Evolutionary conservation across 495 filamentous ascomycete genomes (phyloP).

Genomic region (Parachaetomium inaequale): DNA sequence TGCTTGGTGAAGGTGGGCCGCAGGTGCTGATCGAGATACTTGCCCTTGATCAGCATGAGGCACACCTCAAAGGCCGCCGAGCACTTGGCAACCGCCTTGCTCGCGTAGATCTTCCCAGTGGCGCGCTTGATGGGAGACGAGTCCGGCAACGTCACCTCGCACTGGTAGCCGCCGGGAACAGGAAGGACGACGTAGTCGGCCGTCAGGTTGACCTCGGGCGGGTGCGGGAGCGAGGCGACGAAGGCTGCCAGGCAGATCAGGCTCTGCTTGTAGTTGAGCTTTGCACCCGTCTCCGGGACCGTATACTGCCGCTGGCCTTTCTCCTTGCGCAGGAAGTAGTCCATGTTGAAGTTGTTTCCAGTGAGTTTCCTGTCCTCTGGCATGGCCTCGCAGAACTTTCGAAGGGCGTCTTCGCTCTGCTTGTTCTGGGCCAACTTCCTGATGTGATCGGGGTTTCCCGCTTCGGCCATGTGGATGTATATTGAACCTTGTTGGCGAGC

Average conservation of each 20-base stretch:
- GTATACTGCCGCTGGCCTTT: conserved; percentile 54
- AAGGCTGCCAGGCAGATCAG: conserved; percentile 59
- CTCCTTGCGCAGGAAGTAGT: conserved; percentile 54
- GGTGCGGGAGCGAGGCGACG: conserved; percentile 56
- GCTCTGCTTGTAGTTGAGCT: conserved; percentile 72
- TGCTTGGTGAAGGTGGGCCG: conserved; percentile 68
- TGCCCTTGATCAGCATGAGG: conserved; percentile 60
- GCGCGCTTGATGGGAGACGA: conserved; percentile 66
- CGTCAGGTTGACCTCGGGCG: conserved; percentile 50
- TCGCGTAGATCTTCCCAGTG: conserved; percentile 56
- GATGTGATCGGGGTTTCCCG: conserved; percentile 57
- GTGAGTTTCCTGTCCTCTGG: conserved; percentile 71
- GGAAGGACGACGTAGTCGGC: conserved; percentile 61
- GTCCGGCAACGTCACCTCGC: conserved; percentile 79
- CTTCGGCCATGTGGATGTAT: conserved; percentile 82
- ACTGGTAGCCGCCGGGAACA: conserved; percentile 61
- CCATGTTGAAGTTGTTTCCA: conserved; percentile 56
- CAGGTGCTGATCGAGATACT: conserved; percentile 69
- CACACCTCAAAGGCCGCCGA: conserved; percentile 89
- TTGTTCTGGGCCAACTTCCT: conserved; percentile 55
- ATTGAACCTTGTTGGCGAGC: conserved; percentile 72
- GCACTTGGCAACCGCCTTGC: conserved; percentile 78
- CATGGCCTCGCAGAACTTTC: conserved; percentile 68
- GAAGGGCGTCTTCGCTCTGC: conserved; percentile 55
- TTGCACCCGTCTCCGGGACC: conserved; percentile 68